Conservation (phyloP, 768 basidiomycete species). For the Atractiella rhizophila region DNA sequence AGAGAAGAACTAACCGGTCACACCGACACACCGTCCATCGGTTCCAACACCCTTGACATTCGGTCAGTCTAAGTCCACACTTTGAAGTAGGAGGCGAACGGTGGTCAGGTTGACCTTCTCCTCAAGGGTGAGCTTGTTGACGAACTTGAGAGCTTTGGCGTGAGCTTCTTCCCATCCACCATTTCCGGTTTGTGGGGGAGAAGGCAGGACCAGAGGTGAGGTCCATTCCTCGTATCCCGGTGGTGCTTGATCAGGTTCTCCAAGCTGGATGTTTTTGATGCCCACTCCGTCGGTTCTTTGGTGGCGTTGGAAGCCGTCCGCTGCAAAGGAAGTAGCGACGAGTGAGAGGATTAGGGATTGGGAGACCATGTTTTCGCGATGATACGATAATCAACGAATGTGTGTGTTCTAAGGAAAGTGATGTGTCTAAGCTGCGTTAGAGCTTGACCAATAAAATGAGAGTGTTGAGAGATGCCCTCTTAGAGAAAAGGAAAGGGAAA, state of each 20-base stretch:
- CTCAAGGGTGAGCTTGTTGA: constrained; percentile 30
- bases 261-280: too few relatives aligned
- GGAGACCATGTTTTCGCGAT: too few relatives aligned
- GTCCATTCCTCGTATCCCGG: background rate
- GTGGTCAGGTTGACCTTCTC: constrained; percentile 37
- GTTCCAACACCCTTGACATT: constrained; percentile 8
- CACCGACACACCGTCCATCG: constrained; percentile 19
- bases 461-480: too few relatives aligned
- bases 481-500: too few relatives aligned
- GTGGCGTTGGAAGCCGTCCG: too few relatives aligned
- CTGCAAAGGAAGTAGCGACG: too few relatives aligned
- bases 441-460: too few relatives aligned
- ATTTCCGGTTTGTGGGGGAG: background rate
- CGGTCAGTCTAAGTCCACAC: background rate
- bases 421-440: too few relatives aligned
- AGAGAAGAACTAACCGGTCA: constrained; percentile 15
- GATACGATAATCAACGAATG: too few relatives aligned
- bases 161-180: constrained; percentile 19
- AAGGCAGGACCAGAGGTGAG: background rate
- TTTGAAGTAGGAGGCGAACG: constrained; percentile 20
- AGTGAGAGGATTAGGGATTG: too few relatives aligned
- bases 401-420: too few relatives aligned
- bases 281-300: too few relatives aligned
- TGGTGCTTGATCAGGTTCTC: background rate
- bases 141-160: constrained; percentile 16